Evolutionary conservation across 805 yeast genomes (phyloP).

Genomic region (Saccharomycopsis sp.): DNA sequence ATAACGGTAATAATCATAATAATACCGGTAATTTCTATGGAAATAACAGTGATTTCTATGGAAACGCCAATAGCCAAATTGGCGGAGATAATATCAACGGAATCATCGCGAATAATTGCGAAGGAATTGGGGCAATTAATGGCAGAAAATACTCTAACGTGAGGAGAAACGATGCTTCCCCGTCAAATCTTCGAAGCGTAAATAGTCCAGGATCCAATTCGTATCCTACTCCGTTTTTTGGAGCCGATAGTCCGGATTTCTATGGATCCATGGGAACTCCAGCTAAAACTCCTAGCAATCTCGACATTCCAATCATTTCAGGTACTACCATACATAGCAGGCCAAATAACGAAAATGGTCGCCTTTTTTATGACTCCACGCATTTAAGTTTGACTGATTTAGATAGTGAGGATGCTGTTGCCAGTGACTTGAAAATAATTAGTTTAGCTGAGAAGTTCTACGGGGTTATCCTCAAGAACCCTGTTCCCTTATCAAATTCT

Average conservation of each 20-base stretch:
- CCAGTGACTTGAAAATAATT: conserved; percentile 33
- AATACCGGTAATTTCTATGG: no score
- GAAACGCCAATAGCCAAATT: conserved; percentile 20
- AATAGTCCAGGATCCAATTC: background rate
- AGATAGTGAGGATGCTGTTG: conserved; percentile 20
- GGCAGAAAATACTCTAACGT: background rate
- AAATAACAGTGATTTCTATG: no score
- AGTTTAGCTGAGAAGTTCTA: conserved; percentile 46
- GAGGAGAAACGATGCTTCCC: background rate
- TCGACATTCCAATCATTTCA: background rate
- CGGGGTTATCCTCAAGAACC: conserved; percentile 51
- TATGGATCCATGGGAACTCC: background rate
- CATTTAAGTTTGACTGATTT: conserved; percentile 11
- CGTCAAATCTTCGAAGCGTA: background rate
- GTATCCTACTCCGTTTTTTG: background rate
- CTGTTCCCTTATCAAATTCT: conserved; percentile 64
- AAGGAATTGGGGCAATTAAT: background rate
- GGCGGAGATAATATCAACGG: conserved; percentile 19
- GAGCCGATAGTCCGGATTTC: conserved; percentile 12
- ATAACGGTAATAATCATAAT: background rate
- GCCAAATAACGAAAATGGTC: conserved; percentile 24
- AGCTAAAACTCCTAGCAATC: background rate
- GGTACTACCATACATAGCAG: no score
- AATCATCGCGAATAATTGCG: background rate
- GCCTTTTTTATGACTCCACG: conserved; percentile 21